phyloP scores from a whole-genome alignment of 768 basidiomycete genomes.

The Suillus fuscotomentosus region DNA sequence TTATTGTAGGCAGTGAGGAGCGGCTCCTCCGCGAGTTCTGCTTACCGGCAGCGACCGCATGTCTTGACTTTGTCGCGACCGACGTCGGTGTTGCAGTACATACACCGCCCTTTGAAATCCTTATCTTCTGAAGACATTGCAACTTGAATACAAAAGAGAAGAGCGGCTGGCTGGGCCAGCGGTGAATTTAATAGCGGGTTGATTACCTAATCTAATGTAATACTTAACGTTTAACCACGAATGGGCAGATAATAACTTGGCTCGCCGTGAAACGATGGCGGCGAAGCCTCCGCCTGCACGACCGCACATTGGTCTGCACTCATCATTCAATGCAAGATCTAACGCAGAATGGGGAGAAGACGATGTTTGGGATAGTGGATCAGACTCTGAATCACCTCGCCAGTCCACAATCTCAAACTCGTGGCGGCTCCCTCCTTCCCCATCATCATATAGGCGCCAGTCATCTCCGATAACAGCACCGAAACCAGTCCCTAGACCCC shows the following conservation, averaged over 20 bases:
- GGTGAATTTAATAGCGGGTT: background rate
- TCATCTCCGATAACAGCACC: conserved; percentile 43
- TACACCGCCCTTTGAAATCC: conserved; percentile 25
- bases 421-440: conserved; percentile 35
- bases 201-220: background rate
- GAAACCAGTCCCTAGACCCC: conserved; percentile 51
- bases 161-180: background rate
- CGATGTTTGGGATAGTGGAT: conserved; percentile 83
- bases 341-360: conserved; percentile 77
- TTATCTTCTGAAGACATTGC: conserved; percentile 2
- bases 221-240: background rate
- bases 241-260: conserved; percentile 7
- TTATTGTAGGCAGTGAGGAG: background rate
- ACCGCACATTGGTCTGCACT: conserved; percentile 67
- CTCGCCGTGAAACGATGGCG: conserved; percentile 35
- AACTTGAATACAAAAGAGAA: background rate
- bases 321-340: conserved; percentile 43
- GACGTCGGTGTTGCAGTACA: conserved; percentile 19
- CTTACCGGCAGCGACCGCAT: conserved; percentile 24
- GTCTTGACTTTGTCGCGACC: conserved; percentile 25
- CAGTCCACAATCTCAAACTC: conserved; percentile 50
- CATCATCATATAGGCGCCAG: conserved; percentile 21
- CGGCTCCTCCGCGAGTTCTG: background rate
- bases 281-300: conserved; percentile 71
- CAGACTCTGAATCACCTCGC: conserved; percentile 71